Evolutionary conservation across 139 green algal genomes (phyloP).

Genomic region (Nannochloris sp.): DNA sequence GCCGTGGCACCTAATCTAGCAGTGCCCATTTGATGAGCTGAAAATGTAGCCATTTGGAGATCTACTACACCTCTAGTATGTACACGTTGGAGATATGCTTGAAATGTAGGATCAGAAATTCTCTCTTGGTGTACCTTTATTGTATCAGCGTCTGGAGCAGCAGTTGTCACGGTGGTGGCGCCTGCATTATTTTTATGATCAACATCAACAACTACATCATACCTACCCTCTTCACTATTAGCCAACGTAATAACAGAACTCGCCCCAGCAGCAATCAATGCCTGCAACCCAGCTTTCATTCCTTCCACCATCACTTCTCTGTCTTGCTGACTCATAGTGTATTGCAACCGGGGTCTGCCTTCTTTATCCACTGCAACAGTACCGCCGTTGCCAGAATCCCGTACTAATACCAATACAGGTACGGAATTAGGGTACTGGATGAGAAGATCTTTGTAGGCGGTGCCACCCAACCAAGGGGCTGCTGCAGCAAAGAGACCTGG

Average conservation of each 20-base stretch:
- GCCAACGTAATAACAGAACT: conserved; percentile 14
- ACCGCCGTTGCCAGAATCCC: conserved; percentile 30
- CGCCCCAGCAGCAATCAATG: conserved; percentile 43
- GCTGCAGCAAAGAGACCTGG: conserved; percentile 24
- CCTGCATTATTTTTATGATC: background rate
- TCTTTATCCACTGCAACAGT: conserved; percentile 13
- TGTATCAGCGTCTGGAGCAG: no score
- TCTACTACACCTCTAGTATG: no score
- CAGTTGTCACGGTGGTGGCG: background rate
- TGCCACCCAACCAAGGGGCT: conserved; percentile 17
- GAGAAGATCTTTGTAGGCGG: conserved; percentile 19
- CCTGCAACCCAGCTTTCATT: conserved; percentile 29
- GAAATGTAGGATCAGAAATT: conserved; percentile 17
- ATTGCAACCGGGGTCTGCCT: conserved; percentile 36
- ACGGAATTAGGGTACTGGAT: conserved; percentile 14
- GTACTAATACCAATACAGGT: conserved; percentile 28
- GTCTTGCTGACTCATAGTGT: conserved; percentile 32
- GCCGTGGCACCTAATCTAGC: conserved; percentile 58
- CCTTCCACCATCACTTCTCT: conserved; percentile 29
- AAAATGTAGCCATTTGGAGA: conserved; percentile 29
- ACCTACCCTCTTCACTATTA: no score
- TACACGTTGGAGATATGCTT: conserved; percentile 24
- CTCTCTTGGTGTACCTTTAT: no score
- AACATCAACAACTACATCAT: no score
- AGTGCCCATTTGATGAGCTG: conserved; percentile 65